A percentile compares a stretch with the other conserved stretches of the same genome.
Conservation (phyloP, 805 yeast genomes). For the Schwanniomyces polymorphus region DNA sequence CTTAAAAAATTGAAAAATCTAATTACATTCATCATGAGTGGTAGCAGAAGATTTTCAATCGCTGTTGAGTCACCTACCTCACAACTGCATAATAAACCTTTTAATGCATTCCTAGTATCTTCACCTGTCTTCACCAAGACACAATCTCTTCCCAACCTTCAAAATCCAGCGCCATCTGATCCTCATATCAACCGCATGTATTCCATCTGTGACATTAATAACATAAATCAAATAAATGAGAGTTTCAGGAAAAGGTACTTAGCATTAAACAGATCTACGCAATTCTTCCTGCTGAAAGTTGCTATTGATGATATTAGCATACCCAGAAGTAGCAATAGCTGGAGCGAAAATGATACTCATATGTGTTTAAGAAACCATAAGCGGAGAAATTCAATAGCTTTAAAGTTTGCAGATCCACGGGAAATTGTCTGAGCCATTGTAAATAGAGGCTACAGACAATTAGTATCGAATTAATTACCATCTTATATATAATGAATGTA, state of each 20-base stretch:
- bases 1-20: not conserved
- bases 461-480: not conserved
- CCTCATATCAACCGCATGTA: not conserved
- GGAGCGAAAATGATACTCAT: not conserved
- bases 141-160: conserved; percentile 7
- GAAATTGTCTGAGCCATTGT: not conserved
- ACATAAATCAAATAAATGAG: not conserved
- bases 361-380: conserved; percentile 30
- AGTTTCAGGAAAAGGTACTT: not conserved
- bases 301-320: not conserved
- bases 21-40: not conserved
- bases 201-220: conserved; percentile 13
- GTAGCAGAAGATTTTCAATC: conserved; percentile 12
- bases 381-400: conserved; percentile 47
- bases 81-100: conserved; percentile 12
- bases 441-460: not conserved
- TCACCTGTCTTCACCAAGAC: conserved; percentile 1
- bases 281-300: not conserved
- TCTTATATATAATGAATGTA: not conserved
- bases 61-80: conserved; percentile 12
- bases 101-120: conserved; percentile 19
- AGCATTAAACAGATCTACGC: not conserved
- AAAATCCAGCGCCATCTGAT: not conserved
- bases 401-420: conserved; percentile 43
- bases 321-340: not conserved